Evolutionary conservation across 1,284 basidiomycete genomes (phyloP).

Genomic region (Pseudozyma hubeiensis): DNA sequence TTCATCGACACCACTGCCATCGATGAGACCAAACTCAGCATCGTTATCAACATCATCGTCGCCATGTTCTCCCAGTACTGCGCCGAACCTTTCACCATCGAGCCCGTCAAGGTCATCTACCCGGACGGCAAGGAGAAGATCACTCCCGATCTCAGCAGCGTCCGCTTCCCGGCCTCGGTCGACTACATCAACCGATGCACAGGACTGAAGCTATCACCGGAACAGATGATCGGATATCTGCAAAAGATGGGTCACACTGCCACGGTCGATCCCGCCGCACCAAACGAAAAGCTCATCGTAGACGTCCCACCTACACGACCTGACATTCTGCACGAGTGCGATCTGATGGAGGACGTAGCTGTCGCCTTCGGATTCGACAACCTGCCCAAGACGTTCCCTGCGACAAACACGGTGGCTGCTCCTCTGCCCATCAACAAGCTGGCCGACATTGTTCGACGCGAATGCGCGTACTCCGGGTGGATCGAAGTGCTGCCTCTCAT

Average conservation of each 20-base stretch:
- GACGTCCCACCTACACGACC: slow-evolving; percentile 89
- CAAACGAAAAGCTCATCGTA: slow-evolving; percentile 78
- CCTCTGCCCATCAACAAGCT: slow-evolving; percentile 90
- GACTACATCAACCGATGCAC: slow-evolving; percentile 97
- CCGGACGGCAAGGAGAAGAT: slow-evolving; percentile 76
- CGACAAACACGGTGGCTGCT: slow-evolving; percentile 94
- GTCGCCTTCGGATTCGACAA: slow-evolving; percentile 99
- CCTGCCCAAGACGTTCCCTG: slow-evolving; percentile 88
- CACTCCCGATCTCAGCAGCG: slow-evolving; percentile 83
- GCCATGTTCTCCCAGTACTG: slow-evolving; percentile 99
- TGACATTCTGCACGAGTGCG: slow-evolving; percentile 97
- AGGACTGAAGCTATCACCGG: slow-evolving; percentile 78
- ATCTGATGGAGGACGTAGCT: slow-evolving; percentile 97
- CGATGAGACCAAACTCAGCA: slow-evolving; percentile 95
- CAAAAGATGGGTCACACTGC: slow-evolving; percentile 76
- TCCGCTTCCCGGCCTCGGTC: slow-evolving; percentile 79
- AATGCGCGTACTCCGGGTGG: slow-evolving; percentile 96
- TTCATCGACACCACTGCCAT: slow-evolving; percentile 98
- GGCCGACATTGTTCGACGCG: slow-evolving; percentile 85
- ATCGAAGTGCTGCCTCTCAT: slow-evolving; percentile 93
- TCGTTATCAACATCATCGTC: slow-evolving; percentile 92
- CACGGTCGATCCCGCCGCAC: slow-evolving; percentile 23
- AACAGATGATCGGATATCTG: slow-evolving; percentile 77
- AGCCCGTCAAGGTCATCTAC: slow-evolving; percentile 64
- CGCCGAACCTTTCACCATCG: slow-evolving; percentile 79